Conservation (phyloP, 345 rosid genomes). For the Reutealis trisperma region DNA sequence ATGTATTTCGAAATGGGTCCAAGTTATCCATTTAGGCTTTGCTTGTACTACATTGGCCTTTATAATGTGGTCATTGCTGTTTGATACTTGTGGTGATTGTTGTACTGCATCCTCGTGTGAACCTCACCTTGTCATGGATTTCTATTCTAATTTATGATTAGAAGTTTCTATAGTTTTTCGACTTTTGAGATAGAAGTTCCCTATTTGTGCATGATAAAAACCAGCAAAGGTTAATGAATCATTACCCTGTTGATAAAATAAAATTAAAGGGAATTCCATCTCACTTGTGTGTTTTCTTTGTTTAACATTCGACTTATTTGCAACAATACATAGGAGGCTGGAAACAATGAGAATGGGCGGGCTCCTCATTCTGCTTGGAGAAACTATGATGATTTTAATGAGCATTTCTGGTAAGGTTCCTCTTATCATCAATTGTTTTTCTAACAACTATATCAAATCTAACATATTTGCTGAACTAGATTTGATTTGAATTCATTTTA, state of each 20-base stretch:
- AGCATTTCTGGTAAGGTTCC: conserved; percentile 74
- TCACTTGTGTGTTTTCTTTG: neutral
- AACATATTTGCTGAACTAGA: neutral
- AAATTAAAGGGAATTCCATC: neutral
- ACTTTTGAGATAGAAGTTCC: neutral
- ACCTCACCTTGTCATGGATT: conserved; percentile 1
- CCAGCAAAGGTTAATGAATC: neutral
- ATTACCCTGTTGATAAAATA: neutral
- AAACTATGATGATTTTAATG: conserved; percentile 97
- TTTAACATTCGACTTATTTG: conserved; percentile 10
- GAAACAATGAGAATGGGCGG: conserved; percentile 81
- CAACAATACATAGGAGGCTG: conserved; percentile 68
- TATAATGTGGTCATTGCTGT: neutral
- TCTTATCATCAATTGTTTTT: neutral
- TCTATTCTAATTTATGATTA: neutral
- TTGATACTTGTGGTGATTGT: neutral
- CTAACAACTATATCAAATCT: too few species aligned
- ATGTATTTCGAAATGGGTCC: neutral
- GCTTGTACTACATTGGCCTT: too few species aligned
- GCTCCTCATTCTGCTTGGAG: conserved; percentile 99
- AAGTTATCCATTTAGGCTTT: neutral
- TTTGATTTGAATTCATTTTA: neutral
- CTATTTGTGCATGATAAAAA: neutral
- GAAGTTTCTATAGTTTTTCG: neutral
- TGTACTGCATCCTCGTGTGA: neutral